Conservation (phyloP, 495 filamentous ascomycete species). For the Aspergillus panamensis region DNA sequence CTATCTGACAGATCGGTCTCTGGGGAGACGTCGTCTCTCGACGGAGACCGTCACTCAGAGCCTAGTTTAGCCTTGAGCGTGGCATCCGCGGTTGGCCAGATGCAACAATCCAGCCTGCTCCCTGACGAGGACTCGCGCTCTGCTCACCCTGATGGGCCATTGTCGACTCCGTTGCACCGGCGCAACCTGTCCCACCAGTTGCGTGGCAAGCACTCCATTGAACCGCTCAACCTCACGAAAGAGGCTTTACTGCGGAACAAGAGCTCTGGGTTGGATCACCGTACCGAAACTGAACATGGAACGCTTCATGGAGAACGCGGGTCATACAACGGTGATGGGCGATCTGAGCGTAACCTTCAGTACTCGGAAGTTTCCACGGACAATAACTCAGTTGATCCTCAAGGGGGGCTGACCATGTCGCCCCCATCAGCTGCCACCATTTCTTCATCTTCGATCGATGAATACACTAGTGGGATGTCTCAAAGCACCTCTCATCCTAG, state of each 20-base stretch:
- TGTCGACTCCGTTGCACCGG: slow-evolving; percentile 27
- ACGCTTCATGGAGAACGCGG: slow-evolving; percentile 25
- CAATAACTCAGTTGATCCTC: slow-evolving; percentile 44
- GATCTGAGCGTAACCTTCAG: slow-evolving; percentile 38
- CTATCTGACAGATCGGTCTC: slow-evolving; percentile 50
- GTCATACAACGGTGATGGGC: slow-evolving; percentile 28
- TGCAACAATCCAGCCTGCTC: slow-evolving; percentile 49
- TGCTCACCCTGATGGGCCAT: slow-evolving; percentile 15
- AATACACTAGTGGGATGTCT: slow-evolving; percentile 55
- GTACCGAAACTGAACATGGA: slow-evolving; percentile 22
- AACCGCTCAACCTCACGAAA: slow-evolving; percentile 44
- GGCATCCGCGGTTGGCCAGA: slow-evolving; percentile 58
- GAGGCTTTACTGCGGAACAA: slow-evolving; percentile 40
- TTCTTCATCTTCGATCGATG: slow-evolving; percentile 48
- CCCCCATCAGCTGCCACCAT: slow-evolving; percentile 55
- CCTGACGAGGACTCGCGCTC: slow-evolving; percentile 31
- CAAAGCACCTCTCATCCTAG: slow-evolving; percentile 71
- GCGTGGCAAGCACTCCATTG: slow-evolving; percentile 34
- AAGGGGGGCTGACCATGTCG: slow-evolving; percentile 47
- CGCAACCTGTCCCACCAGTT: slow-evolving; percentile 42
- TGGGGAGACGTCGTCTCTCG: slow-evolving; percentile 53
- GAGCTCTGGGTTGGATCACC: slow-evolving; percentile 32
- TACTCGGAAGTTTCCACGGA: slow-evolving; percentile 40
- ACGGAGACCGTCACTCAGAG: slow-evolving; percentile 60
- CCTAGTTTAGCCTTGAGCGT: slow-evolving; percentile 60